Conservation (phyloP, 2,329 filamentous ascomycete genomes). For the Stemphylium beticola region DNA sequence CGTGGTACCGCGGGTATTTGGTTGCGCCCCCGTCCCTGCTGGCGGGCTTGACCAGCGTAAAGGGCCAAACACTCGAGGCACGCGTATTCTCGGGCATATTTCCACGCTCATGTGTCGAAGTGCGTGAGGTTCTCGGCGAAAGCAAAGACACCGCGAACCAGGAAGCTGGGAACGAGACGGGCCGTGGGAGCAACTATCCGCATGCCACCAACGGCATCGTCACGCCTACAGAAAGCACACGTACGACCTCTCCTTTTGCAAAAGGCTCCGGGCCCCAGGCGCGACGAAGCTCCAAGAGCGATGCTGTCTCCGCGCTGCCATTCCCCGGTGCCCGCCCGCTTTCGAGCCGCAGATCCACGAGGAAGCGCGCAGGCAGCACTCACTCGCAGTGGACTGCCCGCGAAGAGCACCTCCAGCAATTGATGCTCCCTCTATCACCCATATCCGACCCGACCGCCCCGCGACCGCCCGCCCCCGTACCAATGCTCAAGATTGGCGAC, state of each 20-base stretch:
- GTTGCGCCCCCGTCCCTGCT: conserved; percentile 92
- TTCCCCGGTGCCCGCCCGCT: conserved; percentile 34
- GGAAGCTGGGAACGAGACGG: conserved; percentile 25
- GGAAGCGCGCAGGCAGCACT: conserved; percentile 44
- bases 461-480: conserved; percentile 88
- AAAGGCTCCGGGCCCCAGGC: conserved; percentile 22
- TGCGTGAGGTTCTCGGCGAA: conserved; percentile 85
- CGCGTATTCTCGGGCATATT: conserved; percentile 99
- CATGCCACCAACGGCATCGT: conserved; percentile 46
- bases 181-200: conserved; percentile 27
- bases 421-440: conserved; percentile 48
- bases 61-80: conserved; percentile 91
- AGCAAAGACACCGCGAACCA: conserved; percentile 31
- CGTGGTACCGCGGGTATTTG: conserved; percentile 95
- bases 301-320: conserved; percentile 32
- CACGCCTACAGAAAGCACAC: conserved; percentile 48
- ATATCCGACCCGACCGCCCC: conserved; percentile 67
- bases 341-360: conserved; percentile 37
- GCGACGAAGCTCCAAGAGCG: conserved; percentile 32
- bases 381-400: conserved; percentile 49
- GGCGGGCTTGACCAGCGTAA: conserved; percentile 86
- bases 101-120: conserved; percentile 90
- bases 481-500: conserved; percentile 96
- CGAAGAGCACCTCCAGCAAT: conserved; percentile 48
- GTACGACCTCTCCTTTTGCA: conserved; percentile 32